Percentiles rank a stretch among this genome's conserved stretches.
These are phyloP conservation scores for Ustulina deusta DNA, from an alignment of 2,329 filamentous ascomycete genomes.

Conservation along the genomic window DNA sequence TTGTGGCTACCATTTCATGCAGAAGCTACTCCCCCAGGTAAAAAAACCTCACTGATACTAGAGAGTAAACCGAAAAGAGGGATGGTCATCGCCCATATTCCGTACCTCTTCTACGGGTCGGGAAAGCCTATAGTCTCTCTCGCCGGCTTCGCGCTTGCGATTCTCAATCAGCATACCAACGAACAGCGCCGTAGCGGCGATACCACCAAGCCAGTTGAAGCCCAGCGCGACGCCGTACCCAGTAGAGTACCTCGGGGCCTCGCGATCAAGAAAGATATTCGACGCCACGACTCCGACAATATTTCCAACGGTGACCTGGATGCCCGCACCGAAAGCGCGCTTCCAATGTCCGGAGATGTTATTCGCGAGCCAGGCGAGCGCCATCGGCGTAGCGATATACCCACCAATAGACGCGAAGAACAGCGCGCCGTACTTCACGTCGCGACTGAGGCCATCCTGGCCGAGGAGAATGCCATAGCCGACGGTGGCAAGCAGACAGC, in stretches of 20 bases:
- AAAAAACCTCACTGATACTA: slow-evolving; percentile 2
- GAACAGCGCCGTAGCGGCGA: slow-evolving; percentile 54
- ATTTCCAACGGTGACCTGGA: slow-evolving; percentile 64
- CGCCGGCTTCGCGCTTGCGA: slow-evolving; percentile 58
- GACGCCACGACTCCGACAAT: slow-evolving; percentile 54
- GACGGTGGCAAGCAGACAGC: slow-evolving; percentile 47
- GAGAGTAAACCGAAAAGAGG: slow-evolving; percentile 58
- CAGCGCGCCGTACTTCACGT: slow-evolving; percentile 53
- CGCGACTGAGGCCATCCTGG: slow-evolving; percentile 45
- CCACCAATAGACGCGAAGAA: slow-evolving; percentile 54
- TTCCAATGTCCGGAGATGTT: slow-evolving; percentile 67
- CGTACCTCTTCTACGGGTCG: slow-evolving; percentile 54
- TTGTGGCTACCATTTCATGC: not conserved
- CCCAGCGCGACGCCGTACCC: slow-evolving; percentile 53
- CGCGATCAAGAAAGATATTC: slow-evolving; percentile 52
- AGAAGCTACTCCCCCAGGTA: not conserved
- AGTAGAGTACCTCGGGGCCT: slow-evolving; percentile 53
- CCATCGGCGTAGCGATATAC: slow-evolving; percentile 52
- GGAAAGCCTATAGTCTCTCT: slow-evolving; percentile 58
- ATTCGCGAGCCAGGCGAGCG: slow-evolving; percentile 63
- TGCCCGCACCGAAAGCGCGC: slow-evolving; percentile 60
- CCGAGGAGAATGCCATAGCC: slow-evolving; percentile 53
- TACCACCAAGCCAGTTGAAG: slow-evolving; percentile 51
- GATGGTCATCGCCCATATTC: slow-evolving; percentile 66
- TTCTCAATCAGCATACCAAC: slow-evolving; percentile 59